A percentile compares a stretch with the other conserved stretches of the same genome.
Evolutionary conservation across 2,329 filamentous ascomycete species (phyloP).

Genomic region (Sarocladiaceae sp.): DNA sequence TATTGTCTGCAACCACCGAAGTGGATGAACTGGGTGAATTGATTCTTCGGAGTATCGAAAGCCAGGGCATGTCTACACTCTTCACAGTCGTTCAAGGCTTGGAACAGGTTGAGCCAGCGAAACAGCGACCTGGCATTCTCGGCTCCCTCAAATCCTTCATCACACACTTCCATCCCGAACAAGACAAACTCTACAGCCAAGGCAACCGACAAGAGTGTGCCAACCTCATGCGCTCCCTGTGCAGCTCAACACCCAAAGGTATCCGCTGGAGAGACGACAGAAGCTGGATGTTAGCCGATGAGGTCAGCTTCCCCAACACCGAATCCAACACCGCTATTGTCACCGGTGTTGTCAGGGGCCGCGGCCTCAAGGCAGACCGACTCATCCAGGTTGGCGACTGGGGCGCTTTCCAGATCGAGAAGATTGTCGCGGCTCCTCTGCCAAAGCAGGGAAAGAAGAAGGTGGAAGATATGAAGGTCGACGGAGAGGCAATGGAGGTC

Average conservation of each 20-base stretch:
- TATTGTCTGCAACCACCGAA: slow-evolving; percentile 76
- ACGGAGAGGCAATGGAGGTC: slow-evolving; percentile 44
- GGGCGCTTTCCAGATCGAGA: slow-evolving; percentile 89
- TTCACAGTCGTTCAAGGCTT: slow-evolving; percentile 78
- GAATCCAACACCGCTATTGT: slow-evolving; percentile 61
- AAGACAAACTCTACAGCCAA: slow-evolving; percentile 85
- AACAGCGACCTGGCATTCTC: slow-evolving; percentile 69
- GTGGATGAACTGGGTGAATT: slow-evolving; percentile 80
- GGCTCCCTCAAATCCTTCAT: slow-evolving; percentile 87
- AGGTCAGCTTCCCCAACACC: slow-evolving; percentile 63
- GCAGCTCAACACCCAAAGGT: slow-evolving; percentile 87
- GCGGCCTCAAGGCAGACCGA: slow-evolving; percentile 80
- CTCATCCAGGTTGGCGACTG: slow-evolving; percentile 88
- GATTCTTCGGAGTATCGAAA: slow-evolving; percentile 80
- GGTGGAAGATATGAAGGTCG: slow-evolving; percentile 68
- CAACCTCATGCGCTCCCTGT: slow-evolving; percentile 84
- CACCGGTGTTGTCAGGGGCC: slow-evolving; percentile 81
- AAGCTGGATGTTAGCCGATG: slow-evolving; percentile 90
- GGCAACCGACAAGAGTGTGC: slow-evolving; percentile 86
- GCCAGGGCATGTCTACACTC: slow-evolving; percentile 91
- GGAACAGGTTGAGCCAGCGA: slow-evolving; percentile 70
- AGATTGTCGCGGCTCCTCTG: slow-evolving; percentile 73
- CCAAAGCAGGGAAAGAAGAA: slow-evolving; percentile 54
- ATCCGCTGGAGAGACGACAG: slow-evolving; percentile 93
- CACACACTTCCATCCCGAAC: slow-evolving; percentile 85